Conservation (phyloP, 129 eudicot species). For the Cynara cardunculus region DNA sequence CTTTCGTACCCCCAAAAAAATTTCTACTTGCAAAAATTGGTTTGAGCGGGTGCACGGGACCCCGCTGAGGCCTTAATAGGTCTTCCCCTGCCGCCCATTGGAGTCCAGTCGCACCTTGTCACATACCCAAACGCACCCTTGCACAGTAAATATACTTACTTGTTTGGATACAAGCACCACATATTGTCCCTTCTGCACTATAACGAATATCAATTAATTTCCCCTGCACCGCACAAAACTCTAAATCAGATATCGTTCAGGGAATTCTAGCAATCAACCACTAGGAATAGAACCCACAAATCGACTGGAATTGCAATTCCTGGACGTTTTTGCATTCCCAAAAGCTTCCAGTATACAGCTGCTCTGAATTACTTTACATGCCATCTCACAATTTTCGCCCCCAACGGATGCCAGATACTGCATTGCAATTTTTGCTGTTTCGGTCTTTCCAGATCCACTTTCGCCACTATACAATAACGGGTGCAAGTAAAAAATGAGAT, state of each 20-base stretch:
- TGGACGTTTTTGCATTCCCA: slow-evolving; percentile 92
- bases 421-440: slow-evolving; percentile 89
- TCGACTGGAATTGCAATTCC: slow-evolving; percentile 93
- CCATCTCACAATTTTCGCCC: slow-evolving; percentile 59
- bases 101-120: background rate
- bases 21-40: background rate
- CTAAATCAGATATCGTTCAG: slow-evolving; percentile 8
- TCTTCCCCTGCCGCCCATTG: too few species aligned
- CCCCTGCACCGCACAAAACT: slow-evolving; percentile 56
- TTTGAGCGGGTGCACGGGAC: background rate
- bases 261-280: slow-evolving; percentile 3
- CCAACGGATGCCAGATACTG: slow-evolving; percentile 77
- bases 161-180: slow-evolving; percentile 81
- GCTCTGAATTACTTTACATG: slow-evolving; percentile 60
- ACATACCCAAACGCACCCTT: background rate
- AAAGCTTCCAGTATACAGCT: slow-evolving; percentile 83
- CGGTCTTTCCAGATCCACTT: slow-evolving; percentile 99
- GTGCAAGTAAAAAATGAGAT: background rate
- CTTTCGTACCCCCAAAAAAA: background rate
- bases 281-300: slow-evolving; percentile 54
- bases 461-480: slow-evolving; percentile 61
- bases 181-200: slow-evolving; percentile 56
- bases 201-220: slow-evolving; percentile 76
- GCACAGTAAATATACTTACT: slow-evolving; percentile 45
- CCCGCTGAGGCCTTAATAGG: too few species aligned